phyloP scores from a whole-genome alignment of 768 basidiomycete species.

The Rhodotorula toruloides region DNA sequence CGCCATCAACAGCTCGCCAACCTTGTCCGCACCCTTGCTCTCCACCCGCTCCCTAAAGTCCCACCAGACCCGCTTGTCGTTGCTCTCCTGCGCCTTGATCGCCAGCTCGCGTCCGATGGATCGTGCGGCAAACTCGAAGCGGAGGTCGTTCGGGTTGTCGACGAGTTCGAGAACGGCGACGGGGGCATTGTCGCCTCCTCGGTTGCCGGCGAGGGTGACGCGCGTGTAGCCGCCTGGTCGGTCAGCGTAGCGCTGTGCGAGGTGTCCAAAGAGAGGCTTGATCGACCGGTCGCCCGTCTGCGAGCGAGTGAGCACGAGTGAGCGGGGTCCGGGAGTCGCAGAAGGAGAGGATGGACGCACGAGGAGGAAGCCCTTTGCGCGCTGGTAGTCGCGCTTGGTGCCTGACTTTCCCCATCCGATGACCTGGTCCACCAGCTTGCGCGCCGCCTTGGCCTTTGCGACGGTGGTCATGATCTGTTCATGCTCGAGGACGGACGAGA shows the following conservation, averaged over 20 bases:
- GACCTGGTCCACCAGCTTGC: constrained; percentile 88
- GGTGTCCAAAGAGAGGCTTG: constrained; percentile 74
- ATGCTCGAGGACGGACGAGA: constrained; percentile 88
- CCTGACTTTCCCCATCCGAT: constrained; percentile 90
- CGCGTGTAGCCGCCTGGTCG: constrained; percentile 94
- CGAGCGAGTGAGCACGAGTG: constrained; percentile 4
- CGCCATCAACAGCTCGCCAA: neutral
- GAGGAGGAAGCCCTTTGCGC: constrained; percentile 74
- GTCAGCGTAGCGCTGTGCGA: constrained; percentile 70
- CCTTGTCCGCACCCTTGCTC: neutral
- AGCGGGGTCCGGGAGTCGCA: neutral
- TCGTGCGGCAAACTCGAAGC: constrained; percentile 80
- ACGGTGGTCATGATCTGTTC: constrained; percentile 93
- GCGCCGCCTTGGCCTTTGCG: constrained; percentile 87
- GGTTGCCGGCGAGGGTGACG: constrained; percentile 82
- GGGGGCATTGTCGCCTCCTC: constrained; percentile 87
- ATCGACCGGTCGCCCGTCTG: constrained; percentile 58
- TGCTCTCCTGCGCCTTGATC: constrained; percentile 25
- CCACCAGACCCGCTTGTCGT: constrained; percentile 3
- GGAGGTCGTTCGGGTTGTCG: constrained; percentile 82
- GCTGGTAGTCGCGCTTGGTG: constrained; percentile 55
- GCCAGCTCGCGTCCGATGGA: constrained; percentile 75
- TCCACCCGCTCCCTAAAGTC: constrained; percentile 16
- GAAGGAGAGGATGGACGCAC: constrained; percentile 39
- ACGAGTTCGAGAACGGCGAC: constrained; percentile 89